A percentile compares a stretch with the other conserved stretches of the same genome.
Evolutionary conservation across 2,329 filamentous ascomycete genomes (phyloP).

Genomic region (Tolypocladium amazonense): DNA sequence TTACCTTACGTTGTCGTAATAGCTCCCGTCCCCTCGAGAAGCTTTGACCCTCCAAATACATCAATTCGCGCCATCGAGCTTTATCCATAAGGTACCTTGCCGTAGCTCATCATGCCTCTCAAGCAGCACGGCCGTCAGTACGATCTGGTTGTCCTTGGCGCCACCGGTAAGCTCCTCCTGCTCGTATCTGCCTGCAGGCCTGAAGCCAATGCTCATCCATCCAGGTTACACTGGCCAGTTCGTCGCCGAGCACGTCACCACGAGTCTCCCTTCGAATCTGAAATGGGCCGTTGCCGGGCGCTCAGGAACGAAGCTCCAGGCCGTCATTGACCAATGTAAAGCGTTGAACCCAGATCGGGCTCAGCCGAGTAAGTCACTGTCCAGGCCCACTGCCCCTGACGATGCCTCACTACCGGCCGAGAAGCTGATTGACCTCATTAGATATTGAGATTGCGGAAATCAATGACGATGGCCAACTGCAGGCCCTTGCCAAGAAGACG

Average conservation of each 20-base stretch:
- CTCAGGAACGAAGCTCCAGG: conserved; percentile 63
- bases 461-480: conserved; percentile 32
- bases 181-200: neutral
- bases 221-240: conserved; percentile 74
- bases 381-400: neutral
- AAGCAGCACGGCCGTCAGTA: conserved; percentile 43
- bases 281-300: conserved; percentile 86
- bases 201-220: neutral
- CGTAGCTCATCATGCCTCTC: conserved; percentile 26
- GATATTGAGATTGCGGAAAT: conserved; percentile 43
- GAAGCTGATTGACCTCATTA: conserved; percentile 10
- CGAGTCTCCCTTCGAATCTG: conserved; percentile 60
- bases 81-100: neutral
- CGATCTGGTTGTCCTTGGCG: conserved; percentile 47
- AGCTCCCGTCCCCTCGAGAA: neutral
- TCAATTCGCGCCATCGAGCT: neutral
- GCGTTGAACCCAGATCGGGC: conserved; percentile 56
- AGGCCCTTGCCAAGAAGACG: conserved; percentile 42
- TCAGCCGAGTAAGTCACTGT: conserved; percentile 48
- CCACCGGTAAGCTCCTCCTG: conserved; percentile 33
- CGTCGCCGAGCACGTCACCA: conserved; percentile 64
- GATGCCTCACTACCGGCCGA: neutral
- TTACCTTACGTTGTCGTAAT: too few relatives aligned
- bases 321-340: conserved; percentile 56
- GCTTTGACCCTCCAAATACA: neutral